These are phyloP conservation scores for Aspergillus clavatus DNA, from an alignment of 2,329 filamentous ascomycete species.

Conservation along the genomic window DNA sequence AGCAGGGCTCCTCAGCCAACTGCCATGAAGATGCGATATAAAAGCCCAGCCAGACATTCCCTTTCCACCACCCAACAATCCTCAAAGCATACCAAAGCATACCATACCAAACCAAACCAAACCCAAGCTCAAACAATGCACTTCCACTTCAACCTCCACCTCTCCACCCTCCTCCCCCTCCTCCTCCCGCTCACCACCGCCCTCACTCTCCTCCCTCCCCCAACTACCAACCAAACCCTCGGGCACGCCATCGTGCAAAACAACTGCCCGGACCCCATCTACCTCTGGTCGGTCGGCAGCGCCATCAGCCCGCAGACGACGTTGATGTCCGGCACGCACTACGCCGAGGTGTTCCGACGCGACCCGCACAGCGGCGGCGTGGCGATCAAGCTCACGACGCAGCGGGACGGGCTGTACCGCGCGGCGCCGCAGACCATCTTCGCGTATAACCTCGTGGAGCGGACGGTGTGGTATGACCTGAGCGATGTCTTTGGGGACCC, in stretches of 20 bases:
- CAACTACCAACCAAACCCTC: slow-evolving; percentile 11
- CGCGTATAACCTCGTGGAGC: slow-evolving; percentile 35
- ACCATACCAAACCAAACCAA: background rate
- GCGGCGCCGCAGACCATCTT: slow-evolving; percentile 38
- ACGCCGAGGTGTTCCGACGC: slow-evolving; percentile 33
- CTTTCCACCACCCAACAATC: too few species aligned
- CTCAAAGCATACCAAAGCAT: slow-evolving; percentile 3
- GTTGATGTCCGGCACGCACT: slow-evolving; percentile 22
- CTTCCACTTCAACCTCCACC: slow-evolving; percentile 1
- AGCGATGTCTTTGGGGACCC: slow-evolving; percentile 44
- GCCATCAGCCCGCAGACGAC: slow-evolving; percentile 18
- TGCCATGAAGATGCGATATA: too few species aligned
- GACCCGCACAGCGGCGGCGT: slow-evolving; percentile 37
- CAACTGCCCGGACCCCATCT: slow-evolving; percentile 29
- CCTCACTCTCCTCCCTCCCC: background rate
- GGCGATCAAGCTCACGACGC: slow-evolving; percentile 39
- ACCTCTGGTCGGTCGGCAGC: slow-evolving; percentile 37
- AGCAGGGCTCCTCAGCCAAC: too few species aligned
- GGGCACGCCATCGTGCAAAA: slow-evolving; percentile 35
- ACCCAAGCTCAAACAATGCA: background rate
- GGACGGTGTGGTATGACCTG: slow-evolving; percentile 40
- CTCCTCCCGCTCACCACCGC: background rate
- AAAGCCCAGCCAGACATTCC: too few species aligned
- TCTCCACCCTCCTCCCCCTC: slow-evolving; percentile 5
- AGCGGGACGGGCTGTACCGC: slow-evolving; percentile 29